A percentile compares a stretch with the other conserved stretches of the same genome.
These are phyloP conservation scores for Pseudogymnoascus sp. DNA, from an alignment of 2,329 filamentous ascomycete genomes.

Conservation along the genomic window DNA sequence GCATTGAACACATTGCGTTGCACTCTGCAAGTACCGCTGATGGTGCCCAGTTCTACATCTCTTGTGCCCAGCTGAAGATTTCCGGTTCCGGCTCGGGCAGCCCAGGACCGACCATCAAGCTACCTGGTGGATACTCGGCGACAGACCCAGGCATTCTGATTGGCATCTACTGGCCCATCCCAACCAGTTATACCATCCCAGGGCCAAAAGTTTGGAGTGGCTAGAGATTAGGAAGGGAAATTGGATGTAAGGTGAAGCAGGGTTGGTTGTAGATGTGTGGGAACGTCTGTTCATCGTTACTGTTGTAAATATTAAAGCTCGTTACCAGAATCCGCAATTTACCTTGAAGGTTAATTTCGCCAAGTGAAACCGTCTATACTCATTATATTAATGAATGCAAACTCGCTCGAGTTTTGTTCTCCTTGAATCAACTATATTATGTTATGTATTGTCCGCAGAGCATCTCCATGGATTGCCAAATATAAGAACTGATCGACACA, in stretches of 20 bases:
- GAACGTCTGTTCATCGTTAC: neutral
- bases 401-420: neutral
- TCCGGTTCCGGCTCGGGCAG: conserved; percentile 22
- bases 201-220: conserved; percentile 29
- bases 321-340: neutral
- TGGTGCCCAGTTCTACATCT: conserved; percentile 37
- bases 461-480: neutral
- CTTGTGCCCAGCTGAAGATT: conserved; percentile 35
- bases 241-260: neutral
- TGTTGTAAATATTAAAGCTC: neutral
- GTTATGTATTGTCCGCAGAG: neutral
- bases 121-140: conserved; percentile 28
- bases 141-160: conserved; percentile 34
- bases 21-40: conserved; percentile 31
- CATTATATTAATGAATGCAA: no score
- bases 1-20: conserved; percentile 37
- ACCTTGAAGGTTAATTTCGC: neutral
- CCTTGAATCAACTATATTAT: neutral
- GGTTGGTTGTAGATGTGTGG: neutral
- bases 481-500: neutral
- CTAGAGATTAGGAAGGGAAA: conserved; percentile 13
- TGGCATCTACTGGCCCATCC: conserved; percentile 30
- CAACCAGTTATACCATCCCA: conserved; percentile 33
- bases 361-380: neutral
- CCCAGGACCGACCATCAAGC: conserved; percentile 18